Base-by-base conservation (phyloP, 169 alveolate species). In the Babesia sp. region DNA sequence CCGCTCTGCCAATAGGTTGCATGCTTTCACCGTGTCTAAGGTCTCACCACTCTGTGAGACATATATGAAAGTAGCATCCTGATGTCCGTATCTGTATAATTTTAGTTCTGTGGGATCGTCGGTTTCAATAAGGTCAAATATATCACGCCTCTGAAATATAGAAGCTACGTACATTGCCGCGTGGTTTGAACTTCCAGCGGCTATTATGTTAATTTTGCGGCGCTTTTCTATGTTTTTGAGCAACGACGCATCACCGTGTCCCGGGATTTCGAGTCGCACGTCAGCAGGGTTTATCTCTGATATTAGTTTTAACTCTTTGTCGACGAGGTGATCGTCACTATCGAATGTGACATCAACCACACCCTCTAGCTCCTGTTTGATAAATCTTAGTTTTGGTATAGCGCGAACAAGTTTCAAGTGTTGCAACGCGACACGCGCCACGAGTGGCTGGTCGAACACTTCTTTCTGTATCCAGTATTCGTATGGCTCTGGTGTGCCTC, bases 21-120 rank as follows among this genome's bases (percentile, higher is more conserved):
- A 70, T 22, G 88, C 83, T 18, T 55, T 51, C 24, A 80, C 66
- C 14, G 82, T 66, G 86, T 97, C 99, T 60, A 95, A 79, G 7
- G 99, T 97, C 87, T 97, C 99, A 9, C 99, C 99, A 36, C 98
- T 92, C 67, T 97, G 97, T 16, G 98, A 91, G 41, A 97, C 69
- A 45, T 71, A 74, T 8, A 80, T 71, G 36, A 80, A 86, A 31
- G 94, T 91, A 29, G 95, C 88, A 42, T 93, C 91, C 28, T 97
- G 98, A 44, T 93, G 95, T 45, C 90, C 77, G 55, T 75, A 78
- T 69, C 73, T 7, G 84, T 85, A 76, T 39, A 86, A 87, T 36
- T 85, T 90, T 56, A 94, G 70, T 59, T 96, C 99, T 3, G 93
- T 78, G 1, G 98, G 96, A 31, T 94, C 98, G 50, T 91, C 92